These are phyloP conservation scores for Fusarium sulawesiense DNA, from an alignment of 2,329 filamentous ascomycete species.

Conservation along the genomic window DNA sequence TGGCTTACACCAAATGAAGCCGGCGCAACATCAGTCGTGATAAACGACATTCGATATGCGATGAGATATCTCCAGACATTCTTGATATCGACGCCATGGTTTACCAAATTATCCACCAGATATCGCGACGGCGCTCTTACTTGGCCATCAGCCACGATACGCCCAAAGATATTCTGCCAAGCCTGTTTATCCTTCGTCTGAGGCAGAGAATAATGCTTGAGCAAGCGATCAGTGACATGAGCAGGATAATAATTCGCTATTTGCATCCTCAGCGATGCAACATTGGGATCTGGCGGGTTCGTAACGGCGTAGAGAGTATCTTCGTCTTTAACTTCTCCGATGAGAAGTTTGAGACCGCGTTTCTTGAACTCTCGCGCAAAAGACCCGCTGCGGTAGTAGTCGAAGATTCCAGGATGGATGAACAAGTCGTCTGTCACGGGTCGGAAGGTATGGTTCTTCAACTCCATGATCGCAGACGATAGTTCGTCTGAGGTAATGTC, in stretches of 20 bases:
- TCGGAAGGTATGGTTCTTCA: conserved; percentile 1
- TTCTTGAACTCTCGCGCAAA: conserved; percentile 6
- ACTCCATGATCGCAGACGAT: not conserved
- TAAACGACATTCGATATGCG: conserved; percentile 2
- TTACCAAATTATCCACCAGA: conserved; percentile 8
- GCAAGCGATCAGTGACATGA: conserved; percentile 1
- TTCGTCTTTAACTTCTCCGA: conserved; percentile 6
- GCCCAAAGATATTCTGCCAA: conserved; percentile 9
- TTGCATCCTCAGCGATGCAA: not conserved
- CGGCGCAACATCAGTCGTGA: not conserved
- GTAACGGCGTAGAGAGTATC: conserved; percentile 18
- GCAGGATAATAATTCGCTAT: conserved; percentile 11
- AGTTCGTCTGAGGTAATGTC: conserved; percentile 2
- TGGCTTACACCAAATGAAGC: conserved; percentile 17
- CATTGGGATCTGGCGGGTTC: conserved; percentile 1
- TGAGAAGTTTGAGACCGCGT: not conserved
- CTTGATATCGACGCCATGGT: not conserved
- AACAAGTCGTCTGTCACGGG: not conserved
- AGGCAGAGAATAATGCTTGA: not conserved
- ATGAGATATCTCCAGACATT: conserved; percentile 22
- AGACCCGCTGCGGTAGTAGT: conserved; percentile 8
- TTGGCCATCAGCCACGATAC: conserved; percentile 10
- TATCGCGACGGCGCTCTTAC: conserved; percentile 18
- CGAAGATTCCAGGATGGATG: conserved; percentile 10
- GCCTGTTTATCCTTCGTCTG: not conserved